phyloP scores from a whole-genome alignment of 2,329 filamentous ascomycete genomes.

The Trichoderma atrobrunneum region DNA sequence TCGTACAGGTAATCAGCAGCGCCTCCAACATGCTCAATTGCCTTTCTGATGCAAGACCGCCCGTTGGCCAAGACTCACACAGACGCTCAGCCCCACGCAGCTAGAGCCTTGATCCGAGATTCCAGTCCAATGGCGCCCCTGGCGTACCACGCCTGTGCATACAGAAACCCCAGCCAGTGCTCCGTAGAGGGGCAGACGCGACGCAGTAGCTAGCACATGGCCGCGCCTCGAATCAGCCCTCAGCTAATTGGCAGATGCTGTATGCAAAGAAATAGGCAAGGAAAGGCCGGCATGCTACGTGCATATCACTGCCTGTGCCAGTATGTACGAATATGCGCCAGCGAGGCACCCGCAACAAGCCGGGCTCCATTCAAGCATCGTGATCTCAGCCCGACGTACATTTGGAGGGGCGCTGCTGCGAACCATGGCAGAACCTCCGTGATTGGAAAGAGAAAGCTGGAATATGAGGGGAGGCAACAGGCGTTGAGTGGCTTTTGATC shows the following conservation, averaged over 20 bases:
- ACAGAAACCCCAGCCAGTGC: background rate
- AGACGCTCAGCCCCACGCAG: background rate
- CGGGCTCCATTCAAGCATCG: constrained; percentile 8
- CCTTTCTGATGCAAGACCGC: constrained; percentile 6
- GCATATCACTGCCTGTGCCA: background rate
- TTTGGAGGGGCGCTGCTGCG: constrained; percentile 10
- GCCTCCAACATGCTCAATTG: background rate
- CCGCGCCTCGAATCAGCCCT: constrained; percentile 8
- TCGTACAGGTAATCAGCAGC: background rate
- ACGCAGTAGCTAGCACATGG: constrained; percentile 15
- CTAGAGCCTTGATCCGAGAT: constrained; percentile 8
- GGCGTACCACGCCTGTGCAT: constrained; percentile 6
- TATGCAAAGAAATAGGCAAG: background rate
- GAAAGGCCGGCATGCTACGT: background rate
- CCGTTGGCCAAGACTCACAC: constrained; percentile 1
- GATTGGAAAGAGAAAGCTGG: background rate
- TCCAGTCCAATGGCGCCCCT: constrained; percentile 15
- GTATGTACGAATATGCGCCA: constrained; percentile 1
- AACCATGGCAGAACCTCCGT: constrained; percentile 4
- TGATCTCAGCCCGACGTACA: constrained; percentile 4
- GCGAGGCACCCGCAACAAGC: constrained; percentile 14
- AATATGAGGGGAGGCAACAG: background rate
- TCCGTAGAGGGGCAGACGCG: constrained; percentile 13
- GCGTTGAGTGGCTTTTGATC: background rate
- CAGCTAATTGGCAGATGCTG: background rate